Evolutionary conservation across 257 asterid species (phyloP).

Genomic region (Mentha longifolia): DNA sequence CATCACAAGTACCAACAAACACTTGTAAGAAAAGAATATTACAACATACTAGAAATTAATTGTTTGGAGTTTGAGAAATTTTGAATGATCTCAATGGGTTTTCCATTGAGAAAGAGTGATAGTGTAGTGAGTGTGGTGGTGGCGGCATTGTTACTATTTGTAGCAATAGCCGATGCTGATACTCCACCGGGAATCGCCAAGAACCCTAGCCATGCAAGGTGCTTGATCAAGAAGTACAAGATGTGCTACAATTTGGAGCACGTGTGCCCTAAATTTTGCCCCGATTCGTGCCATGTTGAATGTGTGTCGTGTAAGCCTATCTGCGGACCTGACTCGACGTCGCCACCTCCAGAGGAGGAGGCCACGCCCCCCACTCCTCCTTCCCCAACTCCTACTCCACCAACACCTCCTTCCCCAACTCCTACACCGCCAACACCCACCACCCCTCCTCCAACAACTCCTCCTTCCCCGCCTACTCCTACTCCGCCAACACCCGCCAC

Average conservation of each 20-base stretch:
- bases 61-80: not conserved
- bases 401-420: too few relatives aligned
- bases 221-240: constrained; percentile 43
- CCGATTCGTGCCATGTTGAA: constrained; percentile 45
- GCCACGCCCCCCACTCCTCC: not conserved
- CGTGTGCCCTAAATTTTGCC: constrained; percentile 66
- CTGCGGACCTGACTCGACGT: constrained; percentile 38
- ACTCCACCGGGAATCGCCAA: constrained; percentile 57
- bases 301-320: constrained; percentile 55
- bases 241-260: constrained; percentile 55
- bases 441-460: not conserved
- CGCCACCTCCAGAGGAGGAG: too few relatives aligned
- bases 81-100: constrained; percentile 24
- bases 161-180: constrained; percentile 31
- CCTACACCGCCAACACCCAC: constrained; percentile 17
- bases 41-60: not conserved
- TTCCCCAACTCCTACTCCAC: not conserved
- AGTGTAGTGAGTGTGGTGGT: constrained; percentile 21
- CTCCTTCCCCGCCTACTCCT: constrained; percentile 4
- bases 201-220: constrained; percentile 52
- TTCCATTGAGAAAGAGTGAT: constrained; percentile 21
- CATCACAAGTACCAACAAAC: constrained; percentile 1
- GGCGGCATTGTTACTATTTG: constrained; percentile 18
- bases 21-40: not conserved
- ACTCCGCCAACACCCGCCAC: not conserved